These are phyloP conservation scores for Tricholoma sp. DNA, from an alignment of 768 basidiomycete species.

Conservation along the genomic window DNA sequence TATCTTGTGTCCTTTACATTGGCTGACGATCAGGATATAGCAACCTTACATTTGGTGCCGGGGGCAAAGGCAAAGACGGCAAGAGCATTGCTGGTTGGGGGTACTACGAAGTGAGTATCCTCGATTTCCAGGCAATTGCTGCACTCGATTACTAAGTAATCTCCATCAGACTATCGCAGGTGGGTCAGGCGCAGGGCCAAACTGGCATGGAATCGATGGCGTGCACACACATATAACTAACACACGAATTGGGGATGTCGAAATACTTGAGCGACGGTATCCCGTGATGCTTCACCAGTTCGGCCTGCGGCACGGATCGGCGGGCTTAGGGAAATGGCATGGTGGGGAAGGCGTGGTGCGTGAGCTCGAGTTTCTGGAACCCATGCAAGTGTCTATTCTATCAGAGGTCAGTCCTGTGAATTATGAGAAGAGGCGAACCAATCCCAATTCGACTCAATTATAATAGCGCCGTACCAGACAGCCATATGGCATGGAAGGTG, in stretches of 20 bases:
- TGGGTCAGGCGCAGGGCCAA: constrained; percentile 85
- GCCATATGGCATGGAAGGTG: constrained; percentile 85
- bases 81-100: constrained; percentile 80
- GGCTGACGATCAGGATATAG: constrained; percentile 25
- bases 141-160: constrained; percentile 1
- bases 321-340: constrained; percentile 63
- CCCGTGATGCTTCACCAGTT: constrained; percentile 88
- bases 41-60: constrained; percentile 86
- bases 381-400: constrained; percentile 82
- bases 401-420: constrained; percentile 56
- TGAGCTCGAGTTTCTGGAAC: constrained; percentile 77
- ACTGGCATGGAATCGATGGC: constrained; percentile 90
- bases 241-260: constrained; percentile 89
- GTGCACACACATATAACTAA: constrained; percentile 94
- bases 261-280: constrained; percentile 90
- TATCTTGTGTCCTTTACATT: constrained; percentile 6
- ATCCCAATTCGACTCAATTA: background rate
- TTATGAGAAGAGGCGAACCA: background rate
- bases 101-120: constrained; percentile 65
- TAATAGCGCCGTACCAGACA: constrained; percentile 72
- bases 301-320: constrained; percentile 65
- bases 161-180: constrained; percentile 79
- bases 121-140: constrained; percentile 5
- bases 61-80: constrained; percentile 82
- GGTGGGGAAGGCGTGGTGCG: constrained; percentile 86